These are phyloP conservation scores for Gossypium mustelinum DNA, from an alignment of 345 rosid species.

Conservation along the genomic window DNA sequence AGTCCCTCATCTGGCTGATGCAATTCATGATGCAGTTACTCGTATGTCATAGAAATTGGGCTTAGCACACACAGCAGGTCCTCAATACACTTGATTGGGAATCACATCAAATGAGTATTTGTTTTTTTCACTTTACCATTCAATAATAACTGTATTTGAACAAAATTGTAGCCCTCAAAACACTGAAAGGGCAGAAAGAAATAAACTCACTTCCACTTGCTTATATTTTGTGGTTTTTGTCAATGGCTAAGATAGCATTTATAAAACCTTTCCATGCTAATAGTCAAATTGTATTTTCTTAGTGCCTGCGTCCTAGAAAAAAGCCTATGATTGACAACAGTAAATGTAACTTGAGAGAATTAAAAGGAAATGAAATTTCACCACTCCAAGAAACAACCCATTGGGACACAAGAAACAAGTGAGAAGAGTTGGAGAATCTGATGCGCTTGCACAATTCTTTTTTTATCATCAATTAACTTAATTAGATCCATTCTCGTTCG, in stretches of 20 bases:
- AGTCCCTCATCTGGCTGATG: conserved; percentile 66
- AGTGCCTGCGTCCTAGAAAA: neutral
- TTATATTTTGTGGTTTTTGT: neutral
- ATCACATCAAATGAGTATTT: neutral
- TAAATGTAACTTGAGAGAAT: neutral
- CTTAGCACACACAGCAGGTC: neutral
- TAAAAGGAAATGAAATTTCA: neutral
- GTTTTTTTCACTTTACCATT: neutral
- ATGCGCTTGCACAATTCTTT: neutral
- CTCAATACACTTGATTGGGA: neutral
- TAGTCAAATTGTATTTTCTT: no score
- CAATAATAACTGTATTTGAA: neutral
- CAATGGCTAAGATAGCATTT: no score
- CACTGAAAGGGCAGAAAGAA: neutral
- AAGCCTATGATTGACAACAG: neutral
- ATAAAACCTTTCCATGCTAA: no score
- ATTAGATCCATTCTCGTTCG: conserved; percentile 6
- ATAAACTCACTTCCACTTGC: neutral
- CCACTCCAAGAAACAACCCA: neutral
- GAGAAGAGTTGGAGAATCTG: no score
- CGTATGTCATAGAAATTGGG: conserved; percentile 5
- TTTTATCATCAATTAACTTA: conserved; percentile 19
- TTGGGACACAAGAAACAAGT: neutral
- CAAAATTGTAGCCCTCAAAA: neutral
- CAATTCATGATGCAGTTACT: conserved; percentile 64